Evolutionary conservation across 2,329 filamentous ascomycete species (phyloP).

Genomic region (Sporothrix humicola): DNA sequence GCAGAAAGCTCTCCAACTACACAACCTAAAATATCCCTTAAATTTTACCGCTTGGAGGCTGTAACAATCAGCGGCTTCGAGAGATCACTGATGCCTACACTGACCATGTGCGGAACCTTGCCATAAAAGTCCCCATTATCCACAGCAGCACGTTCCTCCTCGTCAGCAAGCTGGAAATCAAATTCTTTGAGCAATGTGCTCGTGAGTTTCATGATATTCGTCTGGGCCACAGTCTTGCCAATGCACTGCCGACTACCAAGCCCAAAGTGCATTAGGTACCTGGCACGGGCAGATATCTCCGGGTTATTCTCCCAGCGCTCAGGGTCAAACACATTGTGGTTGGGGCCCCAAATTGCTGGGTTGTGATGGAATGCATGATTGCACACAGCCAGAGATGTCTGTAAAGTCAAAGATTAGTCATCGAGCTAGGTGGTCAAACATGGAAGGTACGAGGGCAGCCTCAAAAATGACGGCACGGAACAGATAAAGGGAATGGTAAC

Average conservation of each 20-base stretch:
- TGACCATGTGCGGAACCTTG: conserved; percentile 34
- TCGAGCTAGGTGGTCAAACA: no score
- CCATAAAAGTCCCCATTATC: conserved; percentile 32
- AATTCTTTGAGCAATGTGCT: conserved; percentile 44
- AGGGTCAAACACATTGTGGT: conserved; percentile 45
- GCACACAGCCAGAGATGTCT: conserved; percentile 38
- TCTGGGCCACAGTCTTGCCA: conserved; percentile 46
- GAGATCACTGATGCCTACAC: conserved; percentile 38
- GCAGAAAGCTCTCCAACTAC: no score
- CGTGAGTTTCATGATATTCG: conserved; percentile 46
- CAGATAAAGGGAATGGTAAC: no score
- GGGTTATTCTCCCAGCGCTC: conserved; percentile 40
- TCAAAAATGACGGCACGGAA: no score
- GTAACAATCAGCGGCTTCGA: conserved; percentile 32
- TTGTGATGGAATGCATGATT: conserved; percentile 48
- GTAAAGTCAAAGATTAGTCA: neutral
- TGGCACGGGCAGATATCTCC: conserved; percentile 35
- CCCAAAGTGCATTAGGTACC: conserved; percentile 47
- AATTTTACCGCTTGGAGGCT: neutral
- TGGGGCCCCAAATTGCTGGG: conserved; percentile 42
- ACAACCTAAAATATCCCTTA: no score
- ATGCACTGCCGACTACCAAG: conserved; percentile 45
- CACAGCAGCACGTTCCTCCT: conserved; percentile 31
- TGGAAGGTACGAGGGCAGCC: no score
- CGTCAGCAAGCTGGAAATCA: conserved; percentile 43